phyloP scores from a whole-genome alignment of 371 early-diverging fungal genomes.

The Chytridium lagenaria region DNA sequence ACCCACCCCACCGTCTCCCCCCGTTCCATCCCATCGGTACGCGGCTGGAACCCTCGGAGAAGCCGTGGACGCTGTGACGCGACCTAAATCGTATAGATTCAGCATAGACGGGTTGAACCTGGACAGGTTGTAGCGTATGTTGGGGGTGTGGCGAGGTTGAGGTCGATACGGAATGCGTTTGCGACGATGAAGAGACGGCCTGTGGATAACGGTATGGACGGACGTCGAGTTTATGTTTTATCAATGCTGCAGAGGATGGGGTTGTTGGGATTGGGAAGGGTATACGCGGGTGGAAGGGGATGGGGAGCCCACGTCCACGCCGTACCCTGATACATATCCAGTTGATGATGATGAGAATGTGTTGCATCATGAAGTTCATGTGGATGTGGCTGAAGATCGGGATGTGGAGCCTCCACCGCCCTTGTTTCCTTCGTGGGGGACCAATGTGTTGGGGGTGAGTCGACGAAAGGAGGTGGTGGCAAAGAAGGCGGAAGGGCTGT shows the following conservation, averaged over 20 bases:
- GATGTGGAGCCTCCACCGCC: not conserved
- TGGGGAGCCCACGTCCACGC: not conserved
- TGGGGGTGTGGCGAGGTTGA: constrained; percentile 3
- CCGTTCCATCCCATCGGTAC: not conserved
- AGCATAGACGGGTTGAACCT: not conserved
- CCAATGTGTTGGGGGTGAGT: not conserved
- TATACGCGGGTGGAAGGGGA: too few relatives aligned
- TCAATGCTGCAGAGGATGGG: not conserved
- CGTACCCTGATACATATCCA: too few relatives aligned
- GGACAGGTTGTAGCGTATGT: not conserved
- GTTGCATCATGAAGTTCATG: not conserved
- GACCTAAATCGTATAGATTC: not conserved
- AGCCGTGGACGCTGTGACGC: not conserved
- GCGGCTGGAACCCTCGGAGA: not conserved
- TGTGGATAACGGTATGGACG: not conserved
- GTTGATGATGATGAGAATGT: not conserved
- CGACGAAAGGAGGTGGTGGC: not conserved
- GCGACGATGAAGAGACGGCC: constrained; percentile 5
- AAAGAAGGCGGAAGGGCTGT: constrained; percentile 22
- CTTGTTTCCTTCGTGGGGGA: constrained; percentile 9
- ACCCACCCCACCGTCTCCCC: not conserved
- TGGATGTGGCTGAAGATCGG: not conserved
- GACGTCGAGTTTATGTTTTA: not conserved
- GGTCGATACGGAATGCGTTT: constrained; percentile 15
- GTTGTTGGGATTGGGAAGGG: not conserved